Base-by-base conservation (phyloP, 306 rosid species). In the Alnus glutinosa region DNA sequence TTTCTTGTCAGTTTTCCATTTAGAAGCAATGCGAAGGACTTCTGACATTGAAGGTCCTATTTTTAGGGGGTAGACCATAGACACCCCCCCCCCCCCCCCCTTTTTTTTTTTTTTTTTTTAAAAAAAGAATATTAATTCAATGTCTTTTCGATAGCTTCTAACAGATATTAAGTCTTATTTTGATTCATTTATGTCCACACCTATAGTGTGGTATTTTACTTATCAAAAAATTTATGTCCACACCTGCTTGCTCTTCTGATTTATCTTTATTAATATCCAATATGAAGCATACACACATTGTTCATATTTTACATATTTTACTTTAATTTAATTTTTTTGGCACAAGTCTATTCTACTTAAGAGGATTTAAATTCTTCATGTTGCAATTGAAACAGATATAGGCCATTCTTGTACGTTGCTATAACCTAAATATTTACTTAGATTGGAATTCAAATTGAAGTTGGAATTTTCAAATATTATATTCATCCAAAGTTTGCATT, bases 1-100 rank as follows among this genome's bases (percentile, higher is more conserved):
- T 67, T 61, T 14, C 61, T 48, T 55, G 74, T 79, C 48, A 32
- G 66, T 77, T 47, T 13, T 72, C 18, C 75, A 71, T 19, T 68
- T 73, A 51, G 73, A 63, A 57, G 36, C 62, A 47, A 63, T 28
- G 18, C 28, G 18, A 37, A n/a, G 66, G 23, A 37, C 44, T 50
- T 77, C 2, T 59, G 37, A 42, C 39, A 16, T 28, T 46, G 39
- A 59, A 78, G 37, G 11, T 37, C 15, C 57, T 1, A 64, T 7
- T 71, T 59, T 71, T 71, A 6, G 30, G 48, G 36, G 19, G 57
- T 58, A 36, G 47, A 44, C 50, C 62, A 42, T 16, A 3, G 23
- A 57, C 50, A 15, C 28, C 28, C 28, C 28, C 28, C 28, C 28
- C 28, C 0, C 28, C 28, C 28, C n/a, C n/a, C n/a, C n/a, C n/a